A percentile compares a stretch with the other conserved stretches of the same genome.
phyloP scores from a whole-genome alignment of 2,329 filamentous ascomycete species.

The Colletotrichum incanum region DNA sequence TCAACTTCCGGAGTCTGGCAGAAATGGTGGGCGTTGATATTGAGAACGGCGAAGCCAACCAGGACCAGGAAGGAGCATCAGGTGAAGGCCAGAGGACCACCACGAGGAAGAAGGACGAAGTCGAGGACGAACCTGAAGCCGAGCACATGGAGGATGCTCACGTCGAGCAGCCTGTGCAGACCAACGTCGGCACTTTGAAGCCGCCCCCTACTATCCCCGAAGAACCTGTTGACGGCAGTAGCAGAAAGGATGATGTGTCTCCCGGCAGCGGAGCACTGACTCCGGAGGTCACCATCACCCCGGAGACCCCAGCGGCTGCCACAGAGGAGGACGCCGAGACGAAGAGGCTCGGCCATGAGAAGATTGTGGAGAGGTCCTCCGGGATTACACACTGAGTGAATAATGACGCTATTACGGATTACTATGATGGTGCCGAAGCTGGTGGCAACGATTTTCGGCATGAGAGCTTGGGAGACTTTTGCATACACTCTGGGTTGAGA shows the following conservation, averaged over 20 bases:
- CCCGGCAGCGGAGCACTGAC: conserved; percentile 48
- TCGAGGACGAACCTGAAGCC: conserved; percentile 51
- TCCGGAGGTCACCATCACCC: conserved; percentile 65
- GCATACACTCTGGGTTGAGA: conserved; percentile 40
- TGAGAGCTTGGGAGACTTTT: conserved; percentile 19
- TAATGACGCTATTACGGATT: not conserved
- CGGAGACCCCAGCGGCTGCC: conserved; percentile 61
- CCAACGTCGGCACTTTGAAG: conserved; percentile 41
- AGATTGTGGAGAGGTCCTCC: conserved; percentile 53
- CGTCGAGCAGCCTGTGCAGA: conserved; percentile 41
- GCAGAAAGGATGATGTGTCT: conserved; percentile 28
- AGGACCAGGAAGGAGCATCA: conserved; percentile 47
- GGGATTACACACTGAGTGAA: conserved; percentile 53
- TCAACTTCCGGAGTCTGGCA: conserved; percentile 91
- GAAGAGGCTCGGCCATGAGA: conserved; percentile 62
- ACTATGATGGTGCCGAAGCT: not conserved
- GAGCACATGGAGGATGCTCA: conserved; percentile 55
- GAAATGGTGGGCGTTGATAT: conserved; percentile 83
- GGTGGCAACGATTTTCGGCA: not conserved
- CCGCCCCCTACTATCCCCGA: conserved; percentile 44
- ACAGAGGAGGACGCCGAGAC: conserved; percentile 55
- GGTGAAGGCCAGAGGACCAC: conserved; percentile 45
- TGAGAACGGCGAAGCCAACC: conserved; percentile 62
- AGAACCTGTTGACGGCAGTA: conserved; percentile 48
- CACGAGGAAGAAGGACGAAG: conserved; percentile 51